These are phyloP conservation scores for Aspergillus arachidicola DNA, from an alignment of 2,329 filamentous ascomycete genomes.

Conservation along the genomic window DNA sequence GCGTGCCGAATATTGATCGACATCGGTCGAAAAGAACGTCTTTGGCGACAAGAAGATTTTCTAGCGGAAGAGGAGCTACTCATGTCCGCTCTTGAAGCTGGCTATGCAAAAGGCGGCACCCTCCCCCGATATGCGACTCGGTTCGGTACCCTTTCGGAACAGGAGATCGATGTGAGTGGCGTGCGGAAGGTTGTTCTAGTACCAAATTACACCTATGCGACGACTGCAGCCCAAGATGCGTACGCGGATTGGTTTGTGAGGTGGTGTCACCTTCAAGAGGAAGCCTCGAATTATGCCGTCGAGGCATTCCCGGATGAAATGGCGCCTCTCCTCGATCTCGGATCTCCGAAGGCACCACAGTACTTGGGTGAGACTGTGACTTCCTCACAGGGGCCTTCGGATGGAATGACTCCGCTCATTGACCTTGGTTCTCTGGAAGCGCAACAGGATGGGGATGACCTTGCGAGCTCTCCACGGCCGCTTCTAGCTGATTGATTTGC, in stretches of 20 bases:
- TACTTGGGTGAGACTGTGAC: not conserved
- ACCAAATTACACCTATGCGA: not conserved
- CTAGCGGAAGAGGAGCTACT: not conserved
- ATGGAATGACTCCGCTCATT: not conserved
- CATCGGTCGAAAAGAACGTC: not conserved
- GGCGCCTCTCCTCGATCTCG: not conserved
- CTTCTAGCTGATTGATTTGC: not conserved
- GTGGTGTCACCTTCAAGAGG: constrained; percentile 1
- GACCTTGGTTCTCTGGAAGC: not conserved
- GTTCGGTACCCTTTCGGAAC: constrained; percentile 3
- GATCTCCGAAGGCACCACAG: not conserved
- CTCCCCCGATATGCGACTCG: constrained; percentile 4
- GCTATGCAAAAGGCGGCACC: not conserved
- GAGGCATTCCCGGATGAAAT: not conserved
- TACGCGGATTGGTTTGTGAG: constrained; percentile 12
- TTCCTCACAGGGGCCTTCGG: not conserved
- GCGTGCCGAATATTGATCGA: not conserved
- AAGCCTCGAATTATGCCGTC: not conserved
- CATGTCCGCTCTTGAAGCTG: not conserved
- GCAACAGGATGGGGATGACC: not conserved
- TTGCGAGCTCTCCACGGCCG: not conserved
- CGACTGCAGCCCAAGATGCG: not conserved
- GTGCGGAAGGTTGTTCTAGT: constrained; percentile 9
- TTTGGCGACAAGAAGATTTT: not conserved
- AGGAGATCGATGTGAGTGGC: not conserved